Percentiles rank a stretch among this genome's conserved stretches.
These are phyloP conservation scores for Zygoascus biomembranicola DNA, from an alignment of 805 yeast genomes.

Conservation along the genomic window DNA sequence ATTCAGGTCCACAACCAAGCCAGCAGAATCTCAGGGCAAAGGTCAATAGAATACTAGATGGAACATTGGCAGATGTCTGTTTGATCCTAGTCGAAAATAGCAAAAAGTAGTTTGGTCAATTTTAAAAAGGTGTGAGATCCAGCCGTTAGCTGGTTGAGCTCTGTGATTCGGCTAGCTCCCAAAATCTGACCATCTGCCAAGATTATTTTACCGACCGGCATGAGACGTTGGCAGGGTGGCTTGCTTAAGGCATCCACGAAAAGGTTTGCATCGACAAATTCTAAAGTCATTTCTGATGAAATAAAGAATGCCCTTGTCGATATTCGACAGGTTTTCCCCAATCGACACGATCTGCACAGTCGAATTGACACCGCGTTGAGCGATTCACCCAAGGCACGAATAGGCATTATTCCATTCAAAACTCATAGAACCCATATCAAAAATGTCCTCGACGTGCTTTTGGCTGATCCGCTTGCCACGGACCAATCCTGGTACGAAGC, in stretches of 20 bases:
- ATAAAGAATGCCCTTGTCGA: background rate
- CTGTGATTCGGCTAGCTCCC: background rate
- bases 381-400: conserved; percentile 17
- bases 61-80: no score
- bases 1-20: no score
- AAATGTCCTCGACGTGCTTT: conserved; percentile 23
- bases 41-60: no score
- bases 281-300: background rate
- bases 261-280: background rate
- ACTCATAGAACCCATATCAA: conserved; percentile 18
- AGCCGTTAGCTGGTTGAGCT: no score
- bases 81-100: no score
- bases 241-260: background rate
- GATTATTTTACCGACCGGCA: background rate
- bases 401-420: conserved; percentile 25
- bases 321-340: conserved; percentile 7
- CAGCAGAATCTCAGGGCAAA: no score
- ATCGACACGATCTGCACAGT: conserved; percentile 16
- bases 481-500: conserved; percentile 24
- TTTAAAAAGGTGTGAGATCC: no score
- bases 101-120: no score
- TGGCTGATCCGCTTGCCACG: conserved; percentile 29
- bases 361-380: conserved; percentile 17
- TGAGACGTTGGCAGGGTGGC: background rate
- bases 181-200: background rate